These are phyloP conservation scores for Alternaria arborescens DNA, from an alignment of 2,329 filamentous ascomycete genomes.

Conservation along the genomic window DNA sequence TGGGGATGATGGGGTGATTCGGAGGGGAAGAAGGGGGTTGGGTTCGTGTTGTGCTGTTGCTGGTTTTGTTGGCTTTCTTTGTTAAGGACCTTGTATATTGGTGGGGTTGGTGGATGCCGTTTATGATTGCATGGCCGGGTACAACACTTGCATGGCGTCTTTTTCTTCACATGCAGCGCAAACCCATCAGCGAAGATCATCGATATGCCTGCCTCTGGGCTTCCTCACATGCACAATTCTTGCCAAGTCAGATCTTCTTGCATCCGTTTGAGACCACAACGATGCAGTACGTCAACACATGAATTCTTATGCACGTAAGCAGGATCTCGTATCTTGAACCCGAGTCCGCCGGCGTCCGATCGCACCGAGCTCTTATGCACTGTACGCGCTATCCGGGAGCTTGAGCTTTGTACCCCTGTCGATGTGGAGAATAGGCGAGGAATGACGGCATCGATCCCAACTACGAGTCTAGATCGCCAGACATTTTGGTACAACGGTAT, in stretches of 20 bases:
- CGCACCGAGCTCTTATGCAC: background rate
- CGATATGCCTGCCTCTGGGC: slow-evolving; percentile 1
- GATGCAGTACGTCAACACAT: background rate
- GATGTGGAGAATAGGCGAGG: slow-evolving; percentile 8
- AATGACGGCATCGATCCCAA: slow-evolving; percentile 43
- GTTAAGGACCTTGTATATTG: slow-evolving; percentile 14
- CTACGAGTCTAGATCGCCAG: slow-evolving; percentile 28
- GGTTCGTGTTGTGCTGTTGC: background rate
- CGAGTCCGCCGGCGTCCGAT: slow-evolving; percentile 10
- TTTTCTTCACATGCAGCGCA: background rate
- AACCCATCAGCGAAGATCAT: background rate
- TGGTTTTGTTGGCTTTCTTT: background rate
- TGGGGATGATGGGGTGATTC: slow-evolving; percentile 3
- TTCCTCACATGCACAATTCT: background rate
- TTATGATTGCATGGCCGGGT: slow-evolving; percentile 1
- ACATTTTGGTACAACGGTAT: slow-evolving; percentile 22
- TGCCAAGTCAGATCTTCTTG: background rate
- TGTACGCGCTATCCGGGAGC: background rate
- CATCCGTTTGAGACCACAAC: background rate
- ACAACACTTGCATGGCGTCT: slow-evolving; percentile 11
- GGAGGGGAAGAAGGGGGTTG: background rate
- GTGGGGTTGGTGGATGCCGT: background rate
- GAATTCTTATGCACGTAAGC: slow-evolving; percentile 6
- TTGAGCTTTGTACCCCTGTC: slow-evolving; percentile 5
- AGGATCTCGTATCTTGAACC: background rate